phyloP scores from a whole-genome alignment of 495 filamentous ascomycete genomes.

The Penicillium paxilli region DNA sequence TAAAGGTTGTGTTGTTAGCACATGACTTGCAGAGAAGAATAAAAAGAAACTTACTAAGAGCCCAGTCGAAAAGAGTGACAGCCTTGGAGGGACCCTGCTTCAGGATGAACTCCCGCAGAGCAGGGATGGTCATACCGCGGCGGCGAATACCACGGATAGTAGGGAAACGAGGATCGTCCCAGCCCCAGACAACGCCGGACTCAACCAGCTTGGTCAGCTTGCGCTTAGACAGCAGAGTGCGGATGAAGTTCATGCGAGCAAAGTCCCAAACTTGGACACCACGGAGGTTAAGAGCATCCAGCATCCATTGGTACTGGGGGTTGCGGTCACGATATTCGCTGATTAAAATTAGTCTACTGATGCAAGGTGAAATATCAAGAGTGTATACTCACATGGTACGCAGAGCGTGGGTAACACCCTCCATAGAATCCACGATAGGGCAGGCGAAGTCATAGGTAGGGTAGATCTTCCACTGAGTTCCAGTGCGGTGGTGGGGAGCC shows the following conservation, averaged over 20 bases:
- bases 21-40: not conserved
- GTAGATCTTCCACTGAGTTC: constrained; percentile 89
- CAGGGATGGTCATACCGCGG: constrained; percentile 88
- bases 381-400: constrained; percentile 64
- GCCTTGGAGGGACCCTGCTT: constrained; percentile 90
- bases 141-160: constrained; percentile 86
- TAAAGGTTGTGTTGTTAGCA: not conserved
- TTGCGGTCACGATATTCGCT: constrained; percentile 94
- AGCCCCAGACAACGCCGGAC: constrained; percentile 80
- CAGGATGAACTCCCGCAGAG: constrained; percentile 87
- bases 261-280: constrained; percentile 97
- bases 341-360: not conserved
- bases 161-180: constrained; percentile 95
- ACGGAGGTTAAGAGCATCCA: constrained; percentile 81
- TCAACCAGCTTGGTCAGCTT: constrained; percentile 95
- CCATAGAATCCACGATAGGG: constrained; percentile 85
- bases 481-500: constrained; percentile 85
- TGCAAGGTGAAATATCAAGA: not conserved
- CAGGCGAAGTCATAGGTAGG: constrained; percentile 95
- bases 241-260: constrained; percentile 92
- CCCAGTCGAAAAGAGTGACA: constrained; percentile 90
- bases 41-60: constrained; percentile 39
- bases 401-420: constrained; percentile 93
- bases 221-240: constrained; percentile 87
- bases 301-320: constrained; percentile 95